Percentiles rank a stretch among this genome's conserved stretches.
These are phyloP conservation scores for Eucalyptus microcorys DNA, from an alignment of 345 rosid genomes.

Conservation along the genomic window DNA sequence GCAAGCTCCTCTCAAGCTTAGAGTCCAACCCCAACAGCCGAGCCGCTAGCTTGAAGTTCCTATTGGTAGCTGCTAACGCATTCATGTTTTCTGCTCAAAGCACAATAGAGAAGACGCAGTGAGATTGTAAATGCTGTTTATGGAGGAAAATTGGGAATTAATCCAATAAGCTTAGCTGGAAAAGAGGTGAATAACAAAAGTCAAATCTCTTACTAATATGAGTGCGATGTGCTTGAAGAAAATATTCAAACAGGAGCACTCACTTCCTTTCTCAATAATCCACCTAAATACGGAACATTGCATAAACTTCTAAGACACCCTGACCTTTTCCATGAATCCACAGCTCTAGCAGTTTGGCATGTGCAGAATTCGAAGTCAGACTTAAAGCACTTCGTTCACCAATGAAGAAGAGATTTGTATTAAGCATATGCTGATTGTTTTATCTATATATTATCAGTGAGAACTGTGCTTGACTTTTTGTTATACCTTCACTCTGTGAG, in stretches of 20 bases:
- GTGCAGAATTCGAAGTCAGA: not conserved
- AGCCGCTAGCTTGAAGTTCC: conserved; percentile 87
- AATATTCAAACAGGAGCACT: not conserved
- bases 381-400: not conserved
- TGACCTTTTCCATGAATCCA: not conserved
- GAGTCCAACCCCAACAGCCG: conserved; percentile 91
- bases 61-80: conserved; percentile 92
- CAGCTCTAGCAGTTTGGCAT: not conserved
- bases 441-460: not conserved
- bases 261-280: not conserved
- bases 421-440: not conserved
- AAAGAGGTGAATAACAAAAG: not conserved
- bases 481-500: not conserved
- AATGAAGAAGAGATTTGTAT: not conserved
- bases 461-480: not conserved
- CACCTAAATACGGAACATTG: not conserved
- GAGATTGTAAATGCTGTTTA: not conserved
- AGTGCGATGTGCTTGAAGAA: not conserved
- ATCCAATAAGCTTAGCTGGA: not conserved
- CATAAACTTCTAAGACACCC: not conserved
- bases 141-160: not conserved
- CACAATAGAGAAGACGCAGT: not conserved
- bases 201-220: not conserved
- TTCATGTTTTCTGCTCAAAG: conserved; percentile 32
- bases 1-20: conserved; percentile 87